Conservation (phyloP, 495 filamentous ascomycete species). For the Coniosporium apollinis region DNA sequence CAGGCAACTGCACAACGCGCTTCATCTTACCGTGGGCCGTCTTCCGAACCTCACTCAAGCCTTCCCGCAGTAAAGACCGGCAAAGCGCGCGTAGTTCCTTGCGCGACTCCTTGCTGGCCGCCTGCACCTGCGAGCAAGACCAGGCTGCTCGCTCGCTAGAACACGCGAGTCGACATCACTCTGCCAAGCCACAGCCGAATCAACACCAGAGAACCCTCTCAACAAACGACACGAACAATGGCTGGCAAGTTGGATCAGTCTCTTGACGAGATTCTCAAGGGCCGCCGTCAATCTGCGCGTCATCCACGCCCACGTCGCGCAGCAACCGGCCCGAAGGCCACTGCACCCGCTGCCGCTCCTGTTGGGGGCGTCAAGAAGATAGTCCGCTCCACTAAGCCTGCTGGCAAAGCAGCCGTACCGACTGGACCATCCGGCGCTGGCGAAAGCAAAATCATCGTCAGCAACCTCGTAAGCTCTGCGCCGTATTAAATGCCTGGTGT, state of each 20-base stretch:
- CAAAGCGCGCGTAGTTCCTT: too few relatives aligned
- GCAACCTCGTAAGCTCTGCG: constrained; percentile 69
- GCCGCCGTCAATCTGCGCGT: constrained; percentile 40
- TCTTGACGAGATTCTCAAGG: constrained; percentile 87
- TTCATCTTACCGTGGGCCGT: too few relatives aligned
- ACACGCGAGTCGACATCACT: too few relatives aligned
- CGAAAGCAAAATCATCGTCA: constrained; percentile 93
- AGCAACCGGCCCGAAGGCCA: constrained; percentile 29
- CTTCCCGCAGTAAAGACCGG: too few relatives aligned
- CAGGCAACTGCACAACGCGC: too few relatives aligned
- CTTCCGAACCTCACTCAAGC: too few relatives aligned
- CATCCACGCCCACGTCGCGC: constrained; percentile 22
- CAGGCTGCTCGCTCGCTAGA: too few relatives aligned
- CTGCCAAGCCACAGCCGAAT: too few relatives aligned
- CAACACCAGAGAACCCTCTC: too few relatives aligned
- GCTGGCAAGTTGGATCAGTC: constrained; percentile 88
- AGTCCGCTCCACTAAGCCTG: constrained; percentile 41
- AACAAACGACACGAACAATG: too few relatives aligned
- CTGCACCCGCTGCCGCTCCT: constrained; percentile 40
- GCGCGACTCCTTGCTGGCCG: too few relatives aligned
- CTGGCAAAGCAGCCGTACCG: constrained; percentile 42
- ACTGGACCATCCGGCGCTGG: constrained; percentile 40
- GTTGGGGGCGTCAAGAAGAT: constrained; percentile 81
- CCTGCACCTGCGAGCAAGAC: too few relatives aligned
- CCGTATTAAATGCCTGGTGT: constrained; percentile 1